These are phyloP conservation scores for Ottelia alismoides DNA, from an alignment of 106 monocot species.

Conservation along the genomic window DNA sequence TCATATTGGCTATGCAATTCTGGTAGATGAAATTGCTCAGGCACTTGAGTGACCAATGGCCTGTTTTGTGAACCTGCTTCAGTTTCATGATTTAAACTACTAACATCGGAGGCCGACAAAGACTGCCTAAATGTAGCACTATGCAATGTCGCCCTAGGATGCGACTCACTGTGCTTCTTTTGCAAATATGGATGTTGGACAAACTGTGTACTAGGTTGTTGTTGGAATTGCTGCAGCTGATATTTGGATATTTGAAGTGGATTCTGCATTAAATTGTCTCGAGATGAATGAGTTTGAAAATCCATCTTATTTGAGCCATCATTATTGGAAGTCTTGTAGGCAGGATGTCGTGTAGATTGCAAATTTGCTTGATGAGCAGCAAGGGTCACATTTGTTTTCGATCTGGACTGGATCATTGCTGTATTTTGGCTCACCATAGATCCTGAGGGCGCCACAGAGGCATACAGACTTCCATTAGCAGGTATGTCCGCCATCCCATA, in stretches of 20 bases:
- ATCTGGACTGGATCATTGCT: constrained; percentile 33
- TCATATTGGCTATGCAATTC: constrained; percentile 36
- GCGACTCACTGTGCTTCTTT: constrained; percentile 33
- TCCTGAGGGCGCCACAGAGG: constrained; percentile 22
- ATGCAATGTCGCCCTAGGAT: constrained; percentile 26
- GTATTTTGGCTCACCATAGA: constrained; percentile 35
- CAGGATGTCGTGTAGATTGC: constrained; percentile 32
- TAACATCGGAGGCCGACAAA: constrained; percentile 24
- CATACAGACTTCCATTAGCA: constrained; percentile 39
- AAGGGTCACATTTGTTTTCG: constrained; percentile 27
- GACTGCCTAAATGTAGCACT: constrained; percentile 25
- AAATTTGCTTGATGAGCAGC: constrained; percentile 30
- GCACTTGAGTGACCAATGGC: constrained; percentile 19
- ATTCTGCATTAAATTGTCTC: constrained; percentile 30
- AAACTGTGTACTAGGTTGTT: constrained; percentile 33
- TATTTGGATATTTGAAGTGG: constrained; percentile 40
- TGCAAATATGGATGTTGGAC: constrained; percentile 26
- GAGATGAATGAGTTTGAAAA: constrained; percentile 36
- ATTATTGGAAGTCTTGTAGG: constrained; percentile 27
- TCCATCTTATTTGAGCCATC: constrained; percentile 66
- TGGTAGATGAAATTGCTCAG: constrained; percentile 38
- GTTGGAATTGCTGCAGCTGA: constrained; percentile 38
- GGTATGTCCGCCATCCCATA: constrained; percentile 39
- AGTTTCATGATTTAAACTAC: constrained; percentile 33
- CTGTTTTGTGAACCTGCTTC: constrained; percentile 30